A percentile compares a stretch with the other conserved stretches of the same genome.
Evolutionary conservation across 257 asterid genomes (phyloP).

Genomic region (Solanum piurae): DNA sequence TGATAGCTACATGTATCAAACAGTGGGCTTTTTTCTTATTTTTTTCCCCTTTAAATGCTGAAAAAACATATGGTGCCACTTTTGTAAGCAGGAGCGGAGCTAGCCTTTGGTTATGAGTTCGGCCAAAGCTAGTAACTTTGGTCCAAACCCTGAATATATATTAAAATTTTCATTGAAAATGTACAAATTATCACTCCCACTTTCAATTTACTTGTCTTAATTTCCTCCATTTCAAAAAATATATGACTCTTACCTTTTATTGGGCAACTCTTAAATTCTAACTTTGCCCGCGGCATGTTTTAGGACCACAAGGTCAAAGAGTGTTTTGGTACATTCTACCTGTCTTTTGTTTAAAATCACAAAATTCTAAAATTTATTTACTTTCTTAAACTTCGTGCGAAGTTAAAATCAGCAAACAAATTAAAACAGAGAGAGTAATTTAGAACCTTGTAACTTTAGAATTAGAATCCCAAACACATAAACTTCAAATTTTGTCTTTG

Average conservation of each 20-base stretch:
- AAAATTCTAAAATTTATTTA: too few relatives aligned
- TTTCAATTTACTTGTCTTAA: too few relatives aligned
- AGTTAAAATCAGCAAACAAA: too few relatives aligned
- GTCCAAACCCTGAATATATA: background rate
- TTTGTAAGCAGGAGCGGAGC: background rate
- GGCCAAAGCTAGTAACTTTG: background rate
- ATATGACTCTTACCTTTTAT: too few relatives aligned
- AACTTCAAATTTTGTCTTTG: background rate
- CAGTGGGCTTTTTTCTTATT: conserved; percentile 34
- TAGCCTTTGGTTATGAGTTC: background rate
- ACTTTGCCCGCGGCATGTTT: too few relatives aligned
- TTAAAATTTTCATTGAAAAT: background rate
- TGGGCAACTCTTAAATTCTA: too few relatives aligned
- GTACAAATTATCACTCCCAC: background rate
- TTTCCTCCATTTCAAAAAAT: too few relatives aligned
- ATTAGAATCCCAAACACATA: background rate
- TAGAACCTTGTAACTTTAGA: background rate
- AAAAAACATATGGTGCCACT: too few relatives aligned
- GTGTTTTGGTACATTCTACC: too few relatives aligned
- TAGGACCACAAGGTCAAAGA: too few relatives aligned
- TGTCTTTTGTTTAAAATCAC: too few relatives aligned
- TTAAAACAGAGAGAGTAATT: background rate
- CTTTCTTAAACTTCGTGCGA: too few relatives aligned
- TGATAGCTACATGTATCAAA: conserved; percentile 96
- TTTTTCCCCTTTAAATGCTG: background rate